phyloP scores from a whole-genome alignment of 176 grass and related monocot species.

The Avena sativa region DNA sequence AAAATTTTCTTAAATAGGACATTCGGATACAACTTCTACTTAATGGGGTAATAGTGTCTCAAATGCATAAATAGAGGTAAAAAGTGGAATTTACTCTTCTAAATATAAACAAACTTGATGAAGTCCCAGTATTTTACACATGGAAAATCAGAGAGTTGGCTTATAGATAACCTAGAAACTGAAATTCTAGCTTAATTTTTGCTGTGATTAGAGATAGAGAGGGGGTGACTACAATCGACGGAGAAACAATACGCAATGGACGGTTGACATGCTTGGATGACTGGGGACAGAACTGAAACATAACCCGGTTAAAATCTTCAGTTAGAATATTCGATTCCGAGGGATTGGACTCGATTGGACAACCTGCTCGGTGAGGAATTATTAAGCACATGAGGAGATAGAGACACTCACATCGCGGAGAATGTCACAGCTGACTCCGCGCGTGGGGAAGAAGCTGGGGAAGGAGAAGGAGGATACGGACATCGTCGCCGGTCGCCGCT shows the following conservation, averaged over 20 bases:
- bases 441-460: not conserved
- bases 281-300: too few relatives aligned
- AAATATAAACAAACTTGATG: too few relatives aligned
- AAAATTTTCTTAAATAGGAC: too few relatives aligned
- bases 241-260: not conserved
- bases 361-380: not conserved
- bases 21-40: too few relatives aligned
- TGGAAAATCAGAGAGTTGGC: not conserved
- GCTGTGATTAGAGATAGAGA: not conserved
- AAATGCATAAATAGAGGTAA: too few relatives aligned
- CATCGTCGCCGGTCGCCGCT: too few relatives aligned
- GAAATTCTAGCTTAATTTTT: not conserved
- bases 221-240: not conserved
- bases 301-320: too few relatives aligned
- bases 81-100: too few relatives aligned
- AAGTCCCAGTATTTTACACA: not conserved
- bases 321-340: not conserved
- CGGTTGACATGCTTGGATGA: too few relatives aligned
- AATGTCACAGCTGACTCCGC: not conserved
- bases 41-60: too few relatives aligned
- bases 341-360: not conserved
- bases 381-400: not conserved
- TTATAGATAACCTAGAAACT: not conserved
- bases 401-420: not conserved
- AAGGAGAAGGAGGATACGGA: not conserved